phyloP scores from a whole-genome alignment of 768 basidiomycete genomes.

The Coprinellus aureogranulatus region DNA sequence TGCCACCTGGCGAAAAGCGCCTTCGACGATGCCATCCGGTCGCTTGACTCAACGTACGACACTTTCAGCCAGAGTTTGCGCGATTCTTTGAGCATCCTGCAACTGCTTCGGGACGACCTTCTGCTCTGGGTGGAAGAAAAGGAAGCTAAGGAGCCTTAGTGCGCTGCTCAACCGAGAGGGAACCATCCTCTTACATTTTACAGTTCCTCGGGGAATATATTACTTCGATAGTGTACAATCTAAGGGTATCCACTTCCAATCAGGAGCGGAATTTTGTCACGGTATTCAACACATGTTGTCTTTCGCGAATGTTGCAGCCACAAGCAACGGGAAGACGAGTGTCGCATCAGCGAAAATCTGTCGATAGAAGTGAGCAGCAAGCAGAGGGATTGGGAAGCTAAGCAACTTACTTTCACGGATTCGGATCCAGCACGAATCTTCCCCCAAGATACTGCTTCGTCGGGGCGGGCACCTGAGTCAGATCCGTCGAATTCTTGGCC shows the following conservation, averaged over 20 bases:
- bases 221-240: not conserved
- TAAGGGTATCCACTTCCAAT: not conserved
- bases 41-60: constrained; percentile 46
- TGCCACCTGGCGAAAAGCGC: constrained; percentile 90
- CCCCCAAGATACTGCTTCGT: constrained; percentile 98
- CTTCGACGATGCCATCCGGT: constrained; percentile 84
- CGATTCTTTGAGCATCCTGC: constrained; percentile 82
- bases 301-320: constrained; percentile 89
- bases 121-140: constrained; percentile 85
- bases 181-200: not conserved
- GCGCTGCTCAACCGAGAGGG: not conserved
- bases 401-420: constrained; percentile 65
- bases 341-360: constrained; percentile 95
- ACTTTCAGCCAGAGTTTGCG: constrained; percentile 39
- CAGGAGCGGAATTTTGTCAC: not conserved
- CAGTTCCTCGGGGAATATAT: too few relatives aligned
- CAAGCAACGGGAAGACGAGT: constrained; percentile 89
- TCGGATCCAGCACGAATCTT: constrained; percentile 89
- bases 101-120: constrained; percentile 80
- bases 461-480: constrained; percentile 93
- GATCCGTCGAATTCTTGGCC: constrained; percentile 99
- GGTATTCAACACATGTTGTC: constrained; percentile 11
- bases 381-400: not conserved
- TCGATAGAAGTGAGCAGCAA: constrained; percentile 20
- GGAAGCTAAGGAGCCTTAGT: constrained; percentile 31